Conservation (phyloP, 148 eudicot species). For the Cornus controversa region DNA sequence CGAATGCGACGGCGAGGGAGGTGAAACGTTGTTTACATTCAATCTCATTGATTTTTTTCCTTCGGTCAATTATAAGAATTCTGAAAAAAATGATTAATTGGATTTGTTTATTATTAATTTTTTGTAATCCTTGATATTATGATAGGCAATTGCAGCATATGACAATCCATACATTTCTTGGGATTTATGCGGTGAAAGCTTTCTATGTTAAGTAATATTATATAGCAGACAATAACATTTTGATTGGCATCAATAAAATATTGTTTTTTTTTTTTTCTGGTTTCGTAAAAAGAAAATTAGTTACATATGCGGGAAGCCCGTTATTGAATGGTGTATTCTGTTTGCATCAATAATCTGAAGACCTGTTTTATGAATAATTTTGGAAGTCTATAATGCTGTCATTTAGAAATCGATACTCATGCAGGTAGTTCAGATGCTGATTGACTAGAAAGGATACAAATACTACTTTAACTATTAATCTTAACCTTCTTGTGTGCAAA, state of each 20-base stretch:
- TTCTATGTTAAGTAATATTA: too few species aligned
- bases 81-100: not conserved
- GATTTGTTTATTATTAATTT: too few species aligned
- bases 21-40: constrained; percentile 19
- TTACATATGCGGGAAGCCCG: not conserved
- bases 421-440: not conserved
- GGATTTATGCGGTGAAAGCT: not conserved
- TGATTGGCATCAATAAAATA: too few species aligned
- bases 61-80: not conserved
- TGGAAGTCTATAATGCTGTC: too few species aligned
- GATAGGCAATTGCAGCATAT: not conserved
- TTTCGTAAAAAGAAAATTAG: too few species aligned
- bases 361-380: not conserved
- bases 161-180: not conserved
- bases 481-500: not conserved
- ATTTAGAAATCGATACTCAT: not conserved
- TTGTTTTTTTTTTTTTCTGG: too few species aligned
- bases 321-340: not conserved
- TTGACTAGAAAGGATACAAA: not conserved
- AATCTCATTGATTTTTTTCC: not conserved
- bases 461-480: not conserved
- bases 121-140: not conserved
- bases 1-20: constrained; percentile 72
- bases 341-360: too few species aligned
- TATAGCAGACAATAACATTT: not conserved